phyloP scores from a whole-genome alignment of 345 rosid species.

The Syzygium oleosum region DNA sequence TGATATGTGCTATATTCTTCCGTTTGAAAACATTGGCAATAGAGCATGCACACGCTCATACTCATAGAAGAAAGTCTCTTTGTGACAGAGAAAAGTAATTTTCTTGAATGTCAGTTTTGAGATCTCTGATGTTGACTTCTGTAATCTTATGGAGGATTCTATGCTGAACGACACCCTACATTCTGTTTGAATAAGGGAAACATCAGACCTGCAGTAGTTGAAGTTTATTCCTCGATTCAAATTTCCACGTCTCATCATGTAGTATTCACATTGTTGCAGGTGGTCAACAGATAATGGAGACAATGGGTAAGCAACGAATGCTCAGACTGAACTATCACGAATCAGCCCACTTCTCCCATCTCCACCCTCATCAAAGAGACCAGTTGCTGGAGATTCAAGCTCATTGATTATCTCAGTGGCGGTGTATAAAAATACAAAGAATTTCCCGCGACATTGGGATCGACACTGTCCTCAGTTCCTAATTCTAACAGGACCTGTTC shows the following conservation, averaged over 20 bases:
- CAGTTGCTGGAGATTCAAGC: conserved; percentile 21
- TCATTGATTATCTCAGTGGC: conserved; percentile 67
- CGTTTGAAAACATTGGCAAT: not conserved
- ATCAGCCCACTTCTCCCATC: conserved; percentile 63
- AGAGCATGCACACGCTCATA: not conserved
- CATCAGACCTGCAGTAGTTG: not conserved
- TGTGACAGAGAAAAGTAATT: not conserved
- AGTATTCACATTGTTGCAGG: conserved; percentile 22
- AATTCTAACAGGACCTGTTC: conserved; percentile 20
- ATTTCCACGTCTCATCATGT: not conserved
- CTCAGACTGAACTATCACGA: conserved; percentile 17
- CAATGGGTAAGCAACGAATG: conserved; percentile 24
- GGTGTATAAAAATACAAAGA: no score
- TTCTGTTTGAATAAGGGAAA: not conserved
- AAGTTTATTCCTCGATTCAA: not conserved
- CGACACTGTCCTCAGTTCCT: no score
- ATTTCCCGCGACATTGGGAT: no score
- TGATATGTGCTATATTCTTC: not conserved
- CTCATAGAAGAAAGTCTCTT: not conserved
- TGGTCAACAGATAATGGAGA: conserved; percentile 47
- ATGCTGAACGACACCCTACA: not conserved
- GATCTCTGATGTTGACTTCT: not conserved
- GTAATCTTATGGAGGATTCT: not conserved
- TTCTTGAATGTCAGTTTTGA: not conserved
- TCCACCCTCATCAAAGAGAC: conserved; percentile 59